Evolutionary conservation across 2,329 filamentous ascomycete species (phyloP).

Genomic region (Aspergillus tanneri): DNA sequence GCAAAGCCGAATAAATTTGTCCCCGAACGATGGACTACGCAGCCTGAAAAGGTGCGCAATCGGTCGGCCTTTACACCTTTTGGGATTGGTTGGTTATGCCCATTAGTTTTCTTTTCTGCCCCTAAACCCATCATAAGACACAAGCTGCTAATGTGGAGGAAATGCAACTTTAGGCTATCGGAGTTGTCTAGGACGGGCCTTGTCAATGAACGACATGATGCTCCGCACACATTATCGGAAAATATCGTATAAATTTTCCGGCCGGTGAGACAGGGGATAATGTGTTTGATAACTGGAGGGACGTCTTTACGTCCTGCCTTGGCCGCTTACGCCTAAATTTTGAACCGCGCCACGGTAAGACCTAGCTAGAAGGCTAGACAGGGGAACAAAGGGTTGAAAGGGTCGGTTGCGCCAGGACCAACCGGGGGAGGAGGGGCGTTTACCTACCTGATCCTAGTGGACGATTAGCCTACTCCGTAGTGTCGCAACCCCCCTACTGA

Average conservation of each 20-base stretch:
- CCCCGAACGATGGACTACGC: slow-evolving; percentile 19
- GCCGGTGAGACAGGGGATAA: slow-evolving; percentile 11
- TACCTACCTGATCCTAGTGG: too few relatives aligned
- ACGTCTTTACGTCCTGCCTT: slow-evolving; percentile 18
- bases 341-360: background rate
- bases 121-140: background rate
- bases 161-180: slow-evolving; percentile 7
- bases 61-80: slow-evolving; percentile 17
- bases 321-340: slow-evolving; percentile 17
- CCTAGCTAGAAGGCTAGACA: background rate
- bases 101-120: background rate
- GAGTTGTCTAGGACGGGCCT: slow-evolving; percentile 15
- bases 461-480: too few relatives aligned
- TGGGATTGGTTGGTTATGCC: slow-evolving; percentile 14
- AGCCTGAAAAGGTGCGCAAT: slow-evolving; percentile 16
- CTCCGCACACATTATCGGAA: slow-evolving; percentile 15
- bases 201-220: slow-evolving; percentile 21
- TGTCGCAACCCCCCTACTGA: too few relatives aligned
- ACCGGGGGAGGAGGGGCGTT: too few relatives aligned
- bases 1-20: slow-evolving; percentile 14
- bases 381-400: too few relatives aligned
- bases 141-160: too few relatives aligned
- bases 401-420: too few relatives aligned
- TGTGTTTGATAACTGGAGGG: slow-evolving; percentile 11
- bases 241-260: slow-evolving; percentile 14